A percentile compares a stretch with the other conserved stretches of the same genome.
Evolutionary conservation across 2,329 filamentous ascomycete genomes (phyloP).

Genomic region (Claviceps spartinae): DNA sequence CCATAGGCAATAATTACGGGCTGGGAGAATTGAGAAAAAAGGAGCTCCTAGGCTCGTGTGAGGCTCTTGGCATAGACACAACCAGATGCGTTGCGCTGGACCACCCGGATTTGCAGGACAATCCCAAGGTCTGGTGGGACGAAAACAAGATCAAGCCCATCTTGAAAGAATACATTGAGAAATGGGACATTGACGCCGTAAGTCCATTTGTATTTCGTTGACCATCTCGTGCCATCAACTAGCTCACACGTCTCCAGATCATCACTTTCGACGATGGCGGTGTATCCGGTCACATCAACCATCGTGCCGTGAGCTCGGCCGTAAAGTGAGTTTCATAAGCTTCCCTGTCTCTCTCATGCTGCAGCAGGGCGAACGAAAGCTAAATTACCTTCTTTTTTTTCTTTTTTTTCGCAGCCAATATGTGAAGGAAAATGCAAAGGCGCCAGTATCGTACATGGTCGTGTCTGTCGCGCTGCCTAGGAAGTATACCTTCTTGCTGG

Average conservation of each 20-base stretch:
- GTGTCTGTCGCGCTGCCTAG: constrained; percentile 21
- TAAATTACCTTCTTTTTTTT: neutral
- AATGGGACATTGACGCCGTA: constrained; percentile 25
- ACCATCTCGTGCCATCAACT: neutral
- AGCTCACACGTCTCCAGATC: constrained; percentile 14
- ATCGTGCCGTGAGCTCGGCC: constrained; percentile 24
- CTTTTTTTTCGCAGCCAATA: constrained; percentile 12
- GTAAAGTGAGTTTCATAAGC: constrained; percentile 17
- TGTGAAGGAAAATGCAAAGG: constrained; percentile 14
- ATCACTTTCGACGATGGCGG: constrained; percentile 27
- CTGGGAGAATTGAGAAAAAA: constrained; percentile 15
- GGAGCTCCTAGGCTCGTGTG: constrained; percentile 18
- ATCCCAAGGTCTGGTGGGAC: constrained; percentile 25
- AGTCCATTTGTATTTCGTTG: constrained; percentile 1
- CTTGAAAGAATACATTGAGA: constrained; percentile 19
- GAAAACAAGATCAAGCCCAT: constrained; percentile 18
- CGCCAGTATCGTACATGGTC: constrained; percentile 22
- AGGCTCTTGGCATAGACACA: constrained; percentile 15
- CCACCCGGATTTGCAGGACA: constrained; percentile 22
- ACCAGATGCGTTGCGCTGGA: constrained; percentile 19
- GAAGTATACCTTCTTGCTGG: constrained; percentile 25
- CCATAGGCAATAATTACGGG: constrained; percentile 18
- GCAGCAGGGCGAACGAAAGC: neutral
- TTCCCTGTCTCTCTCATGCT: neutral
- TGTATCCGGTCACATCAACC: constrained; percentile 26